Conservation (phyloP, 768 basidiomycete genomes). For the Strobilomyces echinocephalus region DNA sequence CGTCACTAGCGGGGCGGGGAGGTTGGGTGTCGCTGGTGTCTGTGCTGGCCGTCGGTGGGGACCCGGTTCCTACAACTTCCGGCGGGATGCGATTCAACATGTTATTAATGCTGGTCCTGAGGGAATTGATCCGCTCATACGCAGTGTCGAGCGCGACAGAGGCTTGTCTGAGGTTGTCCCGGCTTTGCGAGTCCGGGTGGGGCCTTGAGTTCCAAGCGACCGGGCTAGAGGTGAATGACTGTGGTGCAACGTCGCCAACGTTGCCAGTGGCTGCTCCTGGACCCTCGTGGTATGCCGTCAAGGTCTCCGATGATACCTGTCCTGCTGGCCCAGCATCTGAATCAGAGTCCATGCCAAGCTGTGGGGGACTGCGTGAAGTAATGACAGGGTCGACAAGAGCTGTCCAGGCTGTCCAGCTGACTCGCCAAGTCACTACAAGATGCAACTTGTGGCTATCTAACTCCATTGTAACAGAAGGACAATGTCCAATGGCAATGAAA, state of each 20-base stretch:
- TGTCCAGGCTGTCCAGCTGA: not conserved
- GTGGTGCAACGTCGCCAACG: slow-evolving; percentile 1
- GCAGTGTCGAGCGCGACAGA: slow-evolving; percentile 51
- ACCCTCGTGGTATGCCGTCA: slow-evolving; percentile 12
- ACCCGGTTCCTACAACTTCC: slow-evolving; percentile 17
- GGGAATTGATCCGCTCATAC: slow-evolving; percentile 50
- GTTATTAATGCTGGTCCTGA: slow-evolving; percentile 47
- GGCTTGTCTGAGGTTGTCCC: slow-evolving; percentile 43
- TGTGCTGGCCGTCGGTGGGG: not conserved
- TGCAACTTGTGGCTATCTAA: too few species aligned
- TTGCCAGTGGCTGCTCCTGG: slow-evolving; percentile 2
- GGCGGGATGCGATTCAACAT: slow-evolving; percentile 39
- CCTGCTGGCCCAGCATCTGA: slow-evolving; percentile 7
- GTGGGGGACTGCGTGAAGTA: not conserved
- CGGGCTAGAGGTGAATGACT: slow-evolving; percentile 6
- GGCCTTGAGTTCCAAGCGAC: slow-evolving; percentile 11
- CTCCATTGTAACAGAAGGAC: too few species aligned
- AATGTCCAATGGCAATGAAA: slow-evolving; percentile 2
- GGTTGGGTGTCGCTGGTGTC: slow-evolving; percentile 7
- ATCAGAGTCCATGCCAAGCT: slow-evolving; percentile 20
- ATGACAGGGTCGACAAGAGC: not conserved
- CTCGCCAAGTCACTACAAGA: too few species aligned
- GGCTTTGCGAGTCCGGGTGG: slow-evolving; percentile 23
- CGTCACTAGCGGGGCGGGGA: slow-evolving; percentile 11
- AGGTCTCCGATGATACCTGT: slow-evolving; percentile 10